phyloP scores from a whole-genome alignment of 78 protist species.

The Fonticula alba region DNA sequence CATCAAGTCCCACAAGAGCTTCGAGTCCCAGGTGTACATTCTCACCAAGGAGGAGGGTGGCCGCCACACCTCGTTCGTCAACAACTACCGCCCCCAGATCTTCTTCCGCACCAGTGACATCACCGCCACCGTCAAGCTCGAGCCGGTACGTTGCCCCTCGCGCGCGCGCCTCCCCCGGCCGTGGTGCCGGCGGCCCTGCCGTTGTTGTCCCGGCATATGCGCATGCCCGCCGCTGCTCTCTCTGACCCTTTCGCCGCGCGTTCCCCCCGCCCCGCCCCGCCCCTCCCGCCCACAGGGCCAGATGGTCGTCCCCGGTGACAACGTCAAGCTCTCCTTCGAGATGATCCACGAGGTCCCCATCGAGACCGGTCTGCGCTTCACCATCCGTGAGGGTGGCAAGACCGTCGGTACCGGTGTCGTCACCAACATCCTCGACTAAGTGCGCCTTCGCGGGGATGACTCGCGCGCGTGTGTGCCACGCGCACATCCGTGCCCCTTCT shows the following conservation, averaged over 20 bases:
- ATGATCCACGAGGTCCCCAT: constrained; percentile 52
- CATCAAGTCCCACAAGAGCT: constrained; percentile 40
- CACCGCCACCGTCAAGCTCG: constrained; percentile 59
- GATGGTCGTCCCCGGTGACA: constrained; percentile 92
- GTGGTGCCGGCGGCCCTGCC: no score
- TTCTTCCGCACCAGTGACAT: constrained; percentile 80
- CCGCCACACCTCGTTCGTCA: constrained; percentile 75
- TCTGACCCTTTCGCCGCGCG: no score
- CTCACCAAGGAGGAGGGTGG: constrained; percentile 86
- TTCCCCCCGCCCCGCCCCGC: no score
- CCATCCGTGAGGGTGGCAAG: constrained; percentile 83
- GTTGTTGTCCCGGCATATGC: no score
- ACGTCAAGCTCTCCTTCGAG: constrained; percentile 37
- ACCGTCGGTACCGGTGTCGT: constrained; percentile 92
- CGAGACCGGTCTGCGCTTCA: constrained; percentile 66
- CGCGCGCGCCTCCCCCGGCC: no score
- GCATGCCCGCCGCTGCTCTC: no score
- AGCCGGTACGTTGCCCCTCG: no score
- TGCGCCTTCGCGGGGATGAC: no score
- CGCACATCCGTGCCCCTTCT: no score
- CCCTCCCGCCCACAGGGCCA: no score
- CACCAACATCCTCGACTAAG: constrained; percentile 42
- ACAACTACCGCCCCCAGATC: constrained; percentile 67
- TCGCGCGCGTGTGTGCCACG: no score
- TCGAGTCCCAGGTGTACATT: constrained; percentile 75